These are phyloP conservation scores for Populus alba DNA, from an alignment of 345 rosid genomes.

Conservation along the genomic window DNA sequence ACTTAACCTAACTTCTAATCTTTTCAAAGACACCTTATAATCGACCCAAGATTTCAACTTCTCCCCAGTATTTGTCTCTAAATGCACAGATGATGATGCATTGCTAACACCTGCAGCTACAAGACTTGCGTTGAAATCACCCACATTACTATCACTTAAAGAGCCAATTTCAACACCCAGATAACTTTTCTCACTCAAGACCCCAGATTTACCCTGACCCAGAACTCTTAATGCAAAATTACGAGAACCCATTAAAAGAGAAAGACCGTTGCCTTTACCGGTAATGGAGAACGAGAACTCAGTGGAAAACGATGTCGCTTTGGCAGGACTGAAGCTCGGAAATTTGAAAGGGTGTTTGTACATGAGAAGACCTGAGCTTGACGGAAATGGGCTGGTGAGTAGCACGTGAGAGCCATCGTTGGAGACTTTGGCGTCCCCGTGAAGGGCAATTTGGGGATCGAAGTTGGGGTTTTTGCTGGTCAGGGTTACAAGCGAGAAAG, in stretches of 20 bases:
- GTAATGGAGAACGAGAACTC: slow-evolving; percentile 41
- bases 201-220: slow-evolving; percentile 31
- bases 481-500: slow-evolving; percentile 21
- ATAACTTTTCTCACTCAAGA: slow-evolving; percentile 26
- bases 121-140: slow-evolving; percentile 33
- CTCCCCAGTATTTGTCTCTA: slow-evolving; percentile 39
- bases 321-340: slow-evolving; percentile 6
- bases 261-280: slow-evolving; percentile 37
- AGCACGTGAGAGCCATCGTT: slow-evolving; percentile 22
- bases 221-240: slow-evolving; percentile 26
- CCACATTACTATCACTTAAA: slow-evolving; percentile 27
- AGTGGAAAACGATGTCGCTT: slow-evolving; percentile 37
- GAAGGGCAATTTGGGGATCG: slow-evolving; percentile 26
- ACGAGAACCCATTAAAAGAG: slow-evolving; percentile 41
- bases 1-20: slow-evolving; percentile 47
- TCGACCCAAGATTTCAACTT: slow-evolving; percentile 52
- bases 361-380: slow-evolving; percentile 38
- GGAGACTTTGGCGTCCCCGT: slow-evolving; percentile 40
- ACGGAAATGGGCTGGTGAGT: slow-evolving; percentile 26
- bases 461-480: slow-evolving; percentile 22
- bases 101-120: slow-evolving; percentile 33
- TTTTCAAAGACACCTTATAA: slow-evolving; percentile 46
- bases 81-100: slow-evolving; percentile 17
- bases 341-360: slow-evolving; percentile 38
- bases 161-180: slow-evolving; percentile 45